Evolutionary conservation across 441 rosid genomes (phyloP).

Genomic region (Adansonia madagascariensis): DNA sequence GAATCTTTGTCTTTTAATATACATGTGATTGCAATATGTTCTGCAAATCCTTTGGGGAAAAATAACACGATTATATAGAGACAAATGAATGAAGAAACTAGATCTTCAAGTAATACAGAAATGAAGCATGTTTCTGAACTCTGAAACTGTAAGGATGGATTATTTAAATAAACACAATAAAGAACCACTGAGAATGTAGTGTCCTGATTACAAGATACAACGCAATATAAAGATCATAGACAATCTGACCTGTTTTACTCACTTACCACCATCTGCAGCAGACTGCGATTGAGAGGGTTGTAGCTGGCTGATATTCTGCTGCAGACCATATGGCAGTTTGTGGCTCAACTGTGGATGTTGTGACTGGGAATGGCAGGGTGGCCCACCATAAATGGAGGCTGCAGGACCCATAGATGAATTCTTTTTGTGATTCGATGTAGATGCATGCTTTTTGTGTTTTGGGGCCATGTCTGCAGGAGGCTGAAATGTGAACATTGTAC

Average conservation of each 20-base stretch:
- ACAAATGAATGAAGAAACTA: not conserved
- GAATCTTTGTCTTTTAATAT: not conserved
- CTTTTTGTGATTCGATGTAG: not conserved
- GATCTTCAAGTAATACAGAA: not conserved
- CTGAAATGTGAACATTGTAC: conserved; percentile 17
- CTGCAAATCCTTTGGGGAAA: conserved; percentile 2
- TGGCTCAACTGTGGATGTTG: conserved; percentile 12
- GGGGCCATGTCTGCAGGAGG: not conserved
- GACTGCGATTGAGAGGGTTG: conserved; percentile 22
- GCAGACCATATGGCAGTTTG: conserved; percentile 14
- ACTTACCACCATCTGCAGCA: conserved; percentile 22
- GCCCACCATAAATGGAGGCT: not conserved
- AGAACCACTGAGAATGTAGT: not conserved
- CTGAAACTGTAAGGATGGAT: conserved; percentile 3
- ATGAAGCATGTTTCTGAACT: conserved; percentile 19
- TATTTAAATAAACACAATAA: conserved; percentile 13
- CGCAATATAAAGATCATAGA: not conserved
- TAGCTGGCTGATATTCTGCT: conserved; percentile 11
- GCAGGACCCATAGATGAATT: not conserved
- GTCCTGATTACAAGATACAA: not conserved
- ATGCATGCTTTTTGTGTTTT: not conserved
- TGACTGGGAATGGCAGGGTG: conserved; percentile 18
- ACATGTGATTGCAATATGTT: not conserved
- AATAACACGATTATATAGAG: not conserved
- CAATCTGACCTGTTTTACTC: not conserved